Base-by-base conservation (phyloP, 225 moss, liverwort and hornwort genomes). In the Pseudoscleropodium purum region DNA sequence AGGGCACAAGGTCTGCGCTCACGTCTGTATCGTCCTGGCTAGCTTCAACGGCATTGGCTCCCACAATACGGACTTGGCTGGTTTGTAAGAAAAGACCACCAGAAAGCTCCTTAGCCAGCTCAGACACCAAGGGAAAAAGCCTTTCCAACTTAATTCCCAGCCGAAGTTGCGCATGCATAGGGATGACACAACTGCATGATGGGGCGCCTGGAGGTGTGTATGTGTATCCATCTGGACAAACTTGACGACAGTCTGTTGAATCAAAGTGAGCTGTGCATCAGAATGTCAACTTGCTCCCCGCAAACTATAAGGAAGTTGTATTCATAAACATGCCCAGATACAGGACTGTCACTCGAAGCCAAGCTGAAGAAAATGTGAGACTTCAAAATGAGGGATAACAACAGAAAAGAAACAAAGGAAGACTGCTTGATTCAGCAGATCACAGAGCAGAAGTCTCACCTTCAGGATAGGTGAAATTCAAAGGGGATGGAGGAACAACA, bases 101-200 rank as follows among this genome's bases (percentile, higher is more conserved):
- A 41, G 96, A 94, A 24, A 96, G 92, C 90, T 96, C 96, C 87
- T 88, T 91, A 12, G 96, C 93, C 77, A 96, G 92, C 92, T 95
- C 94, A 70, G 89, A 91, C 73, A 95, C 95, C 65, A 95, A 84
- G 31, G 95, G 95, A 63, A 96, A 95, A 77, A 96, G 88, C 12
- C 81, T 88, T 52, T 94, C 96, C 89, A 96, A 83, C 56, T 94
- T 92, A 75, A 96, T 91, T 81, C 89, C 93, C 30, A 96, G 91
- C 49, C 92, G 90, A 69, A 96, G 76, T 75, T 94, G 93, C 57
- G 94, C 91, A 81, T 93, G 91, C 88, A 96, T 94, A 21, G 96
- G 96, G 52, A 95, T 93, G 49, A 96, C 95, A 90, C 95, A 96
- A 81, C 94, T 91, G 73, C 96, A 96, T 49, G 96, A 94, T 52